These are phyloP conservation scores for Epichloe aotearoae DNA, from an alignment of 2,329 filamentous ascomycete species.

Conservation along the genomic window DNA sequence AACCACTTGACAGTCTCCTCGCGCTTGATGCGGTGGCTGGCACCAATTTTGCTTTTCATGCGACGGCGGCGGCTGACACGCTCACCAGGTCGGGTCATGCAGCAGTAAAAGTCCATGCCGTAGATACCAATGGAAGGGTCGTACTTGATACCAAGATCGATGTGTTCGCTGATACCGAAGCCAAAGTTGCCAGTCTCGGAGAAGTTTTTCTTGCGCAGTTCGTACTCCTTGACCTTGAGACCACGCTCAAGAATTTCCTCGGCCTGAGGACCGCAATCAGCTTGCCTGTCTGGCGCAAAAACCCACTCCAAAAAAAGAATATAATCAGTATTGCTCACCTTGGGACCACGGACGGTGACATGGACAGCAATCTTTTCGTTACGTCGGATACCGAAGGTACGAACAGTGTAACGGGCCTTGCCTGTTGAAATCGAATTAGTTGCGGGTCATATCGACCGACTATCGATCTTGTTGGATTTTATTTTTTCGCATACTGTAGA, in stretches of 20 bases:
- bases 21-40: constrained; percentile 86
- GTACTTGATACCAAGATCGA: constrained; percentile 99
- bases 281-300: background rate
- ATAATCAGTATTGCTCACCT: constrained; percentile 29
- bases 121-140: constrained; percentile 97
- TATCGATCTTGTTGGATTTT: background rate
- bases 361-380: constrained; percentile 99
- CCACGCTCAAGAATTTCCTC: constrained; percentile 99
- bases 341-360: constrained; percentile 95
- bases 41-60: constrained; percentile 72
- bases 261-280: constrained; percentile 40
- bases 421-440: constrained; percentile 33
- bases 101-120: constrained; percentile 99
- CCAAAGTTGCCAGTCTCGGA: constrained; percentile 99
- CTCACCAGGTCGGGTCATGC: constrained; percentile 99
- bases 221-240: constrained; percentile 99
- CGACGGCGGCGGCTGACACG: constrained; percentile 92
- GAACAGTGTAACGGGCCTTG: constrained; percentile 99
- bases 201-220: constrained; percentile 99
- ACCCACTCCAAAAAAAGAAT: background rate
- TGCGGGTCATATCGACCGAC: constrained; percentile 3
- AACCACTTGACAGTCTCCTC: constrained; percentile 97
- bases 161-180: constrained; percentile 99
- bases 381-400: constrained; percentile 99
- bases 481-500: constrained; percentile 65